Evolutionary conservation across 2,329 filamentous ascomycete genomes (phyloP), one percentile per base, ranked within the genome.

Genomic region (Epichloe amarillans): DNA sequence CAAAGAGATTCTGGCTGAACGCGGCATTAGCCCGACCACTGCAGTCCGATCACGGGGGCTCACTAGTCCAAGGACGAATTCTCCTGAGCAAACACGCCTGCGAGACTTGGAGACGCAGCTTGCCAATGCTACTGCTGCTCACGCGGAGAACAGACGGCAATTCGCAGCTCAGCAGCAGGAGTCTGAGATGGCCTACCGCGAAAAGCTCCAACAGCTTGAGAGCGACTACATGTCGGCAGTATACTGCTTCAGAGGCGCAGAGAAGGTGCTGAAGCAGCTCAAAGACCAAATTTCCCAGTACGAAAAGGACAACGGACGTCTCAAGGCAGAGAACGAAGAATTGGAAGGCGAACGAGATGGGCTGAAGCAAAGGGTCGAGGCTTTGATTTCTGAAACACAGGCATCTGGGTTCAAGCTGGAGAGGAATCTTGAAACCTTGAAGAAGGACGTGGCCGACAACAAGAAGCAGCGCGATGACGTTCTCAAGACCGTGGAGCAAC

Each of bases 241-340:
- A 47, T 93, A 96, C 67, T 98, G 98, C 62, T 88, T 98, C 58
- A 94, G 95, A 68, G 93, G 93, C 52, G 97, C 93, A 1, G 93
- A 98, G 69, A 97, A 96, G 77, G 96, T 98, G 89, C 79, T 98
- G 46, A 90, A 93, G 68, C 91, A 94, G 67, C 91, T 98, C 76
- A 97, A 97, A 72, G 89, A 96, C 61, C 93, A 98, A 69, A 75
- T 98, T n/a, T 77, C 85, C 50, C 87, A 89, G 52, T 93, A 94
- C 70, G 97, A 97, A 75, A 71, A 81, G 12, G 86, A 93, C 54
- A 96, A 96, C 61, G 72, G 76, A 17, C 85, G 86, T 53, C 74
- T 98, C 40, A 90, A 93, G 66, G 78, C 82, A 45, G 88, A 96
- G 61, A 72, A 96, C 2, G 70, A 72, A 2, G 79, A 81, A 12